A percentile compares a stretch with the other conserved stretches of the same genome.
Evolutionary conservation across 1,139 yeast genomes (phyloP).

Genomic region (Sugiyamaella sp.): DNA sequence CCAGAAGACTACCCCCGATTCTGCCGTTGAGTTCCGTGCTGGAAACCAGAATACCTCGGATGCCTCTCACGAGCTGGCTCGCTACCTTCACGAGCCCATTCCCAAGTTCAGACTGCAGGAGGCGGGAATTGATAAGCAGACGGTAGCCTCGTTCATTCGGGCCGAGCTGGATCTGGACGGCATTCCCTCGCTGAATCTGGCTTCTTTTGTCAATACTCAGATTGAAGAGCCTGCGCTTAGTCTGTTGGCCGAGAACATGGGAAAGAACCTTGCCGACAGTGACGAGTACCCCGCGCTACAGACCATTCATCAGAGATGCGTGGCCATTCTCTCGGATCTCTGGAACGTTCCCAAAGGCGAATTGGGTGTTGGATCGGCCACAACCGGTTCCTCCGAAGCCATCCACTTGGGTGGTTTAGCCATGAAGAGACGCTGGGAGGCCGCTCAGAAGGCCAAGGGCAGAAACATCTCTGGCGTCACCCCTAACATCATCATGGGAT

Average conservation of each 20-base stretch:
- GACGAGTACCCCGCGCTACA: conserved; percentile 91
- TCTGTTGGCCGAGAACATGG: conserved; percentile 67
- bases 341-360: conserved; percentile 73
- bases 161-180: conserved; percentile 85
- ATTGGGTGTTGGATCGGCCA: conserved; percentile 79
- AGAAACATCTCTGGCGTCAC: conserved; percentile 44
- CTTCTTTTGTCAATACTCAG: conserved; percentile 84
- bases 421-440: conserved; percentile 88
- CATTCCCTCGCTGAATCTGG: conserved; percentile 78
- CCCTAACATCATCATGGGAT: conserved; percentile 93
- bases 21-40: conserved; percentile 26
- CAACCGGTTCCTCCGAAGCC: conserved; percentile 94
- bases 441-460: conserved; percentile 59
- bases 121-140: conserved; percentile 53
- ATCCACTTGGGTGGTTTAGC: conserved; percentile 93
- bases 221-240: conserved; percentile 54
- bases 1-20: conserved; percentile 28
- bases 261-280: conserved; percentile 88
- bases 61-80: conserved; percentile 24
- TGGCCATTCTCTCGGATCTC: conserved; percentile 72
- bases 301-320: conserved; percentile 79
- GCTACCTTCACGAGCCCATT: conserved; percentile 34
- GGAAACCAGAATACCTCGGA: conserved; percentile 20
- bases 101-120: conserved; percentile 57
- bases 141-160: conserved; percentile 64